These are phyloP conservation scores for Nigrograna mackinnonii DNA, from an alignment of 2,329 filamentous ascomycete species.

Conservation along the genomic window DNA sequence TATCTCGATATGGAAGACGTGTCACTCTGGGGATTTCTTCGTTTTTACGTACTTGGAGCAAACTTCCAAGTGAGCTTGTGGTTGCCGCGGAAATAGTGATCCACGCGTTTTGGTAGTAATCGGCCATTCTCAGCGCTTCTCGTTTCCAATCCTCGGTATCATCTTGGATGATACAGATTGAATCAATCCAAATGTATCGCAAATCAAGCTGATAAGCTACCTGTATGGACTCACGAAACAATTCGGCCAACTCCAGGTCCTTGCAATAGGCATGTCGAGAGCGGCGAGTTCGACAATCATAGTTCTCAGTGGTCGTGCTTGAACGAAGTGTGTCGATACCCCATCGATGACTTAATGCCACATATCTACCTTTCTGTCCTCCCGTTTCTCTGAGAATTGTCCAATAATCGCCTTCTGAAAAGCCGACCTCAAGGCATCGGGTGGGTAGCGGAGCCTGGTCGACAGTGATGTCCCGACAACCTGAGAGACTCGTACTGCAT, in stretches of 20 bases:
- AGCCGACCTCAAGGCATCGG: background rate
- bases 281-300: too few relatives aligned
- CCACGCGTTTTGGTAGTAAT: background rate
- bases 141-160: background rate
- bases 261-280: too few relatives aligned
- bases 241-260: too few relatives aligned
- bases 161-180: too few relatives aligned
- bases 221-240: too few relatives aligned
- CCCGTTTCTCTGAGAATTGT: background rate
- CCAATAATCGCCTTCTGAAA: background rate
- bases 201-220: background rate
- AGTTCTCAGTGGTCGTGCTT: background rate
- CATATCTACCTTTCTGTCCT: background rate
- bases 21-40: background rate
- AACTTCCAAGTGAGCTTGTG: background rate
- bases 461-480: background rate
- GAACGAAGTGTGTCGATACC: background rate
- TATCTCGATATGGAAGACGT: background rate
- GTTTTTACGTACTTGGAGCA: background rate
- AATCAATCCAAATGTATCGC: background rate
- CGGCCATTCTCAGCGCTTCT: background rate
- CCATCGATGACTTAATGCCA: background rate
- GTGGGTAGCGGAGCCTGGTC: background rate
- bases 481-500: background rate
- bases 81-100: background rate